phyloP scores from a whole-genome alignment of 2,329 filamentous ascomycete genomes.

The Fusarium sp. region DNA sequence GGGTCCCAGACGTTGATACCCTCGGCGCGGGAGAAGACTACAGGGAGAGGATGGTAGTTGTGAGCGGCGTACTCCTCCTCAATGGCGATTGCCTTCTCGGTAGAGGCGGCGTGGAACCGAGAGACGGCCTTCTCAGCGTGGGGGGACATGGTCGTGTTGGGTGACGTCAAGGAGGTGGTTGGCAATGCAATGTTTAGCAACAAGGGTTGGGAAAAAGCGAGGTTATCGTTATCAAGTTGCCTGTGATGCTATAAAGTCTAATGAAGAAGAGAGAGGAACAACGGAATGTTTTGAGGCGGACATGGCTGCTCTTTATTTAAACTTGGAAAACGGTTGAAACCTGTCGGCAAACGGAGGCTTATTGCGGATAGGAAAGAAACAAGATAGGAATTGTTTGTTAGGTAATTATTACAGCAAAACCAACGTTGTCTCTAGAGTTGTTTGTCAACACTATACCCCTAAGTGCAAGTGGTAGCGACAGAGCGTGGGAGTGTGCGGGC shows the following conservation, averaged over 20 bases:
- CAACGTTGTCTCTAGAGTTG: slow-evolving; percentile 28
- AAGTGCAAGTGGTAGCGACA: slow-evolving; percentile 67
- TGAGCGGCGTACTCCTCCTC: slow-evolving; percentile 92
- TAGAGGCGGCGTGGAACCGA: slow-evolving; percentile 81
- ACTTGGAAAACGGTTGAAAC: slow-evolving; percentile 20
- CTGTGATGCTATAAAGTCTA: slow-evolving; percentile 9
- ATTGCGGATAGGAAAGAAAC: slow-evolving; percentile 22
- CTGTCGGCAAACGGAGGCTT: slow-evolving; percentile 31
- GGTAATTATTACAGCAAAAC: slow-evolving; percentile 49
- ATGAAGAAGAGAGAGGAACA: slow-evolving; percentile 15
- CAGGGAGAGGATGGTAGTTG: slow-evolving; percentile 97
- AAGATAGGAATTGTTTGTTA: slow-evolving; percentile 41
- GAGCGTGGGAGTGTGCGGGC: slow-evolving; percentile 41
- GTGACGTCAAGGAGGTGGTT: slow-evolving; percentile 11
- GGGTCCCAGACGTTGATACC: slow-evolving; percentile 97
- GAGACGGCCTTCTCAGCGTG: slow-evolving; percentile 63
- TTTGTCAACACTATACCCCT: slow-evolving; percentile 63
- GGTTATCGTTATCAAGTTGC: background rate
- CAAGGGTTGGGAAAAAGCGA: slow-evolving; percentile 10
- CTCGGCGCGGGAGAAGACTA: slow-evolving; percentile 89
- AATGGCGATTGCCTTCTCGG: slow-evolving; percentile 80
- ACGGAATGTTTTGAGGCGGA: slow-evolving; percentile 7
- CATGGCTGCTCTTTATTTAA: slow-evolving; percentile 47
- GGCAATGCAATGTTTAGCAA: slow-evolving; percentile 6
- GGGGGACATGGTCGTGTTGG: slow-evolving; percentile 64